Evolutionary conservation across 148 eudicot species (phyloP).

Genomic region (Agrostemma githago): DNA sequence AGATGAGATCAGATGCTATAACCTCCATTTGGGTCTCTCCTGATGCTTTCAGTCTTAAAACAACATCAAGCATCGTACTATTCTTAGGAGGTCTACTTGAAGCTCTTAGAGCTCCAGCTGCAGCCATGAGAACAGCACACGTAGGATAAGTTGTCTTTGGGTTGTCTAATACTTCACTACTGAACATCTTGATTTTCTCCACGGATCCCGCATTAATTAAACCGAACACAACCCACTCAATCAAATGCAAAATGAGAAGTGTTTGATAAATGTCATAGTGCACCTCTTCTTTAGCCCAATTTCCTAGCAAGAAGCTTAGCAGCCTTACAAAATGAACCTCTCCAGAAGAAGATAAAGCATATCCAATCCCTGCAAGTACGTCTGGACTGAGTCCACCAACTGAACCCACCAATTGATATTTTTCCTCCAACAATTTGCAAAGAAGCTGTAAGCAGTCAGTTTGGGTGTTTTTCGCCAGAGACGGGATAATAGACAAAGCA

Average conservation of each 20-base stretch:
- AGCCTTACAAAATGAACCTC: constrained; percentile 42
- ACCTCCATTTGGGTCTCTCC: constrained; percentile 58
- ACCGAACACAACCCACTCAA: constrained; percentile 74
- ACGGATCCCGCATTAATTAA: constrained; percentile 36
- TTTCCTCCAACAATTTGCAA: constrained; percentile 53
- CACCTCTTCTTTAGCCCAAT: constrained; percentile 51
- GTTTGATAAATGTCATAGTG: constrained; percentile 49
- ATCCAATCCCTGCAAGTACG: constrained; percentile 84
- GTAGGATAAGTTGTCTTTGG: constrained; percentile 34
- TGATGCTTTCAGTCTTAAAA: constrained; percentile 38
- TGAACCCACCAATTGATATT: constrained; percentile 34
- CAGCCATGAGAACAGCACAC: constrained; percentile 66
- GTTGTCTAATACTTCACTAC: constrained; percentile 41
- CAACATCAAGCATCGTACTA: constrained; percentile 23
- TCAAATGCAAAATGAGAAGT: constrained; percentile 74
- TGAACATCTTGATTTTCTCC: constrained; percentile 43
- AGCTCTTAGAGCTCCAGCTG: constrained; percentile 82
- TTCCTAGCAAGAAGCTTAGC: constrained; percentile 43
- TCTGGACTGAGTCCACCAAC: constrained; percentile 40
- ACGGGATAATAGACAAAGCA: constrained; percentile 52
- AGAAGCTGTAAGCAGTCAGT: constrained; percentile 52
- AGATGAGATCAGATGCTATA: constrained; percentile 46
- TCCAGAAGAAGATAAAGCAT: constrained; percentile 64
- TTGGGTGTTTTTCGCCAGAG: constrained; percentile 50
- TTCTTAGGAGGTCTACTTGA: constrained; percentile 42